Base-by-base conservation (phyloP, 805 yeast species). In the Sugiyamaella valdiviana region DNA sequence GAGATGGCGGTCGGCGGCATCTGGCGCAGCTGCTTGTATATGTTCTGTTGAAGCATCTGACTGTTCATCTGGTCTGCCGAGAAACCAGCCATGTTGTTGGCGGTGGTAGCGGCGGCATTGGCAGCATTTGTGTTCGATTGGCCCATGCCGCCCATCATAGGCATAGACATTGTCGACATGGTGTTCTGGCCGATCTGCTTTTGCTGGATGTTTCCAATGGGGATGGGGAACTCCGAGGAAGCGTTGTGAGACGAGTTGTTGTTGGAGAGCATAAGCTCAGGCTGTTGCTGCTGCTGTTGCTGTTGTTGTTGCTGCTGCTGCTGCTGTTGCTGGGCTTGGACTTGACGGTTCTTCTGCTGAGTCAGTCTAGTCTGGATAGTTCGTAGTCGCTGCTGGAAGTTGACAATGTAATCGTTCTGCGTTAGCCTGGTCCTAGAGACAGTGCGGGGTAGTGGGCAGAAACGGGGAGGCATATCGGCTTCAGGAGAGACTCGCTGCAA, bases 31-130 rank as follows among this genome's bases (percentile, higher is more conserved):
- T 26, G 32, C 32, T 26, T 26, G 32, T 26, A 26, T 3, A 26
- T 12, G 32, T 26, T 26, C 10, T 41, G 35, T 9, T 41, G 44
- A 12, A 23, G 44, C 19, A 19, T 29, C 51, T 36, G 36, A 51
- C 48, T 23, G 48, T 40, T 26, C 32, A 26, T 26, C 14, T 26
- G 32, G 32, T 26, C 32, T n/a, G n/a, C n/a, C 3, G 32, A 26
- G 32, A 26, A 26, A 3, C 32, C 32, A 26, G 32, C 32, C 32
- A 26, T 26, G 14, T 26, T 26, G 32, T 26, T 26, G 32, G 32
- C 32, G n/a, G 32, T 26, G 10, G 32, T 26, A 26, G 32, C 32
- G 14, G 32, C 32, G 14, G 32, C 32, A 26, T 26, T n/a, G 10
- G 32, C 32, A n/a, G 32, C 32, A 26, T n/a, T 26, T 12, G 14